Evolutionary conservation across 192 early-diverging fungal genomes (phyloP).

Genomic region (Podila epicladia): DNA sequence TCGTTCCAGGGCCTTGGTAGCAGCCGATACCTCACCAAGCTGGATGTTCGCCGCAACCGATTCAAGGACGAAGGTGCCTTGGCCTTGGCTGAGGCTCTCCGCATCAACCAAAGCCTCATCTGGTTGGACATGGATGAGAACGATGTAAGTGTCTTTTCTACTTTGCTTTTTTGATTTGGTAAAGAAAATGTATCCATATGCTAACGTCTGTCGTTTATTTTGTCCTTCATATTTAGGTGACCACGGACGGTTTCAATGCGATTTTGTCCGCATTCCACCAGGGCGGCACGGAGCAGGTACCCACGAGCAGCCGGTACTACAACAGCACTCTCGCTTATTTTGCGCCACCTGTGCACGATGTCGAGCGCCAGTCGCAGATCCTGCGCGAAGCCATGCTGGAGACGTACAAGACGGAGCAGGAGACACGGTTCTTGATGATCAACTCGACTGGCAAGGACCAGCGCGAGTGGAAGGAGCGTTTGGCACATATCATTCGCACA

Average conservation of each 20-base stretch:
- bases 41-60: conserved; percentile 46
- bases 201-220: not conserved
- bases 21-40: conserved; percentile 40
- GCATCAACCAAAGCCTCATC: conserved; percentile 29
- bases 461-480: conserved; percentile 36
- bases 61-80: conserved; percentile 55
- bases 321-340: conserved; percentile 45
- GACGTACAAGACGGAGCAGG: conserved; percentile 52
- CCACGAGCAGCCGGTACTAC: conserved; percentile 37
- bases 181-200: not conserved
- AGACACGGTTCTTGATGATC: conserved; percentile 46
- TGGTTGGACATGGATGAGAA: conserved; percentile 57
- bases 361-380: conserved; percentile 23
- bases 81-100: conserved; percentile 51
- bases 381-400: conserved; percentile 48
- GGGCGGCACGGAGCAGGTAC: conserved; percentile 46
- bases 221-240: conserved; percentile 31
- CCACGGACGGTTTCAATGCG: conserved; percentile 54
- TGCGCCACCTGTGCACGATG: conserved; percentile 41
- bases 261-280: conserved; percentile 52
- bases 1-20: conserved; percentile 34
- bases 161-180: not conserved
- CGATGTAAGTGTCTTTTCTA: conserved; percentile 42
- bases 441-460: conserved; percentile 47
- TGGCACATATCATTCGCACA: conserved; percentile 41